Conservation (phyloP, 108 stramenopile genomes). For the Cylindrotheca fusiformis region DNA sequence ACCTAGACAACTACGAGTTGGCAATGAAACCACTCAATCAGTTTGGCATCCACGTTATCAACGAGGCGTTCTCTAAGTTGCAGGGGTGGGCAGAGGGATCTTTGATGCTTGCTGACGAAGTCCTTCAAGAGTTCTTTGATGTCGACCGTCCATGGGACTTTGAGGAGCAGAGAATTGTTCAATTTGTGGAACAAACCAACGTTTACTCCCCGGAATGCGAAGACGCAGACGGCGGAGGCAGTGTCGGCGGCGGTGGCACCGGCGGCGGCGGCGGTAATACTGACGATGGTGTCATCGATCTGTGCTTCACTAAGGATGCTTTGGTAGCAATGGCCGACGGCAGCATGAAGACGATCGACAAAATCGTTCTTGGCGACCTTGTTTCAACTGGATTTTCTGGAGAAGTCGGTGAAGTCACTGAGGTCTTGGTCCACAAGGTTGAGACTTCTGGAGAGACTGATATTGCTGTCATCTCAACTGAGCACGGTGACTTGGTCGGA, state of each 20-base stretch:
- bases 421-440: constrained; percentile 20
- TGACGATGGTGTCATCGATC: constrained; percentile 7
- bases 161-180: constrained; percentile 12
- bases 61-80: constrained; percentile 25
- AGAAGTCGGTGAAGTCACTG: constrained; percentile 19
- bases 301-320: constrained; percentile 25
- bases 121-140: constrained; percentile 22
- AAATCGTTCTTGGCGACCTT: constrained; percentile 16
- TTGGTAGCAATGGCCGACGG: constrained; percentile 32
- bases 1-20: constrained; percentile 10
- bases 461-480: constrained; percentile 20
- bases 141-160: constrained; percentile 29
- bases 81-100: constrained; percentile 38
- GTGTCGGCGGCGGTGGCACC: not conserved
- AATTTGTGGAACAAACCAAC: constrained; percentile 19
- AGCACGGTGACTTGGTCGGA: constrained; percentile 24
- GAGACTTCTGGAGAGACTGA: not conserved
- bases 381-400: constrained; percentile 25
- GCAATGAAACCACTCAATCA: constrained; percentile 12
- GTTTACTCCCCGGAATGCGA: constrained; percentile 26
- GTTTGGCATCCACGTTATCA: constrained; percentile 16
- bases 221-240: not conserved
- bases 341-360: constrained; percentile 7
- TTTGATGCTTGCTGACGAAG: constrained; percentile 20
- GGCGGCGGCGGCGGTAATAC: constrained; percentile 2